A percentile compares a stretch with the other conserved stretches of the same genome.
phyloP scores from a whole-genome alignment of 805 yeast species.

The Teunomyces atbi region DNA sequence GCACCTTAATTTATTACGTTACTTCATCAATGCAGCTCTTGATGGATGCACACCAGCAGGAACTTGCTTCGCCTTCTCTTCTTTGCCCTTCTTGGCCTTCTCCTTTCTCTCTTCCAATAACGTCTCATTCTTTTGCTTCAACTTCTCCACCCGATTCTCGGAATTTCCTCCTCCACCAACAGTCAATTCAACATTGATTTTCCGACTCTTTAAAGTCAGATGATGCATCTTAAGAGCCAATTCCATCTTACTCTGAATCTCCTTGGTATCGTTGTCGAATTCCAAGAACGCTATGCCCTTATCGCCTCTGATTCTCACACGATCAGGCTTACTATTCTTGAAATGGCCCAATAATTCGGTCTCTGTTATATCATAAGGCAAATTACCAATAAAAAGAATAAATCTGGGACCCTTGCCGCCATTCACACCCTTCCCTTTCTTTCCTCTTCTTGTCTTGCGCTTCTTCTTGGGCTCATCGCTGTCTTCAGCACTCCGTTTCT shows the following conservation, averaged over 20 bases:
- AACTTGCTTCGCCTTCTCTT: slow-evolving; percentile 26
- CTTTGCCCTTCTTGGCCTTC: slow-evolving; percentile 50
- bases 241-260: slow-evolving; percentile 78
- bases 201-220: slow-evolving; percentile 62
- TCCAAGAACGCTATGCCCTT: slow-evolving; percentile 94
- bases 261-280: slow-evolving; percentile 56
- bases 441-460: slow-evolving; percentile 75
- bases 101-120: slow-evolving; percentile 67
- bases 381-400: slow-evolving; percentile 84
- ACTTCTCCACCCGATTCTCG: slow-evolving; percentile 58
- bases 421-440: slow-evolving; percentile 60
- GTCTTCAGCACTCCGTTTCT: slow-evolving; percentile 18
- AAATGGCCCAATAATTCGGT: slow-evolving; percentile 70
- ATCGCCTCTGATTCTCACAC: slow-evolving; percentile 73
- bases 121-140: slow-evolving; percentile 75
- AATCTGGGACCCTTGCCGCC: slow-evolving; percentile 61
- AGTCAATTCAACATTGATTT: slow-evolving; percentile 92
- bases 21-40: slow-evolving; percentile 51
- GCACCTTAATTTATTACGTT: neutral
- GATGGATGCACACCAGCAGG: slow-evolving; percentile 60
- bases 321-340: slow-evolving; percentile 68
- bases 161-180: slow-evolving; percentile 99
- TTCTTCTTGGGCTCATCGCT: slow-evolving; percentile 30
- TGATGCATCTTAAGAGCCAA: slow-evolving; percentile 84
- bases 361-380: slow-evolving; percentile 69